Evolutionary conservation across 148 eudicot genomes (phyloP).

Genomic region (Cornus kousa): DNA sequence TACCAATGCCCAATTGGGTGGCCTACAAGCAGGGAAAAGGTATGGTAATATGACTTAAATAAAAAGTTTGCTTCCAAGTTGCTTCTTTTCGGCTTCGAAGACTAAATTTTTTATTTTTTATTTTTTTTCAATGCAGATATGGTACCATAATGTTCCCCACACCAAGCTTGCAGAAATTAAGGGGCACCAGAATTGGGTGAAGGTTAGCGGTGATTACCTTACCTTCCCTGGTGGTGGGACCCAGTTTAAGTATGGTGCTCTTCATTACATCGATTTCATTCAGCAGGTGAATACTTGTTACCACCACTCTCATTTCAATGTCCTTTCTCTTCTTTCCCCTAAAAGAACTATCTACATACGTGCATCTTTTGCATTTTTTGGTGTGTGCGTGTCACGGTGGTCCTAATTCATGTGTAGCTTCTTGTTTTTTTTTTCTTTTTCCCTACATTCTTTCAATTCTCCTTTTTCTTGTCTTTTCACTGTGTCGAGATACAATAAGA

Average conservation of each 20-base stretch:
- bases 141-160: slow-evolving; percentile 94
- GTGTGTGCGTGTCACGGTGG: no score
- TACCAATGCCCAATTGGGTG: slow-evolving; percentile 73
- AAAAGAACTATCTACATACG: no score
- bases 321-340: no score
- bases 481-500: no score
- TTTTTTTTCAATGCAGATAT: slow-evolving; percentile 46
- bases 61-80: background rate
- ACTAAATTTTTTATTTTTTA: background rate
- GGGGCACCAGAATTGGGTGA: slow-evolving; percentile 99
- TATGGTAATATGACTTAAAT: slow-evolving; percentile 11
- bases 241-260: slow-evolving; percentile 95
- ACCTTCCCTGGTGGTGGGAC: slow-evolving; percentile 99
- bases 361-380: no score
- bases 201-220: slow-evolving; percentile 85
- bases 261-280: slow-evolving; percentile 88
- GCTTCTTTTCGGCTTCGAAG: background rate
- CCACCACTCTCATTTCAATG: background rate
- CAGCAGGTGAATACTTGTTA: slow-evolving; percentile 49
- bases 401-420: no score
- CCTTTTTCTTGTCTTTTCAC: no score
- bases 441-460: no score
- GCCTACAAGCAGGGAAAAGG: slow-evolving; percentile 94
- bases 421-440: no score
- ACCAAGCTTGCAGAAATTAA: slow-evolving; percentile 74